phyloP scores from a whole-genome alignment of 306 rosid species.

The Alnus rubra region DNA sequence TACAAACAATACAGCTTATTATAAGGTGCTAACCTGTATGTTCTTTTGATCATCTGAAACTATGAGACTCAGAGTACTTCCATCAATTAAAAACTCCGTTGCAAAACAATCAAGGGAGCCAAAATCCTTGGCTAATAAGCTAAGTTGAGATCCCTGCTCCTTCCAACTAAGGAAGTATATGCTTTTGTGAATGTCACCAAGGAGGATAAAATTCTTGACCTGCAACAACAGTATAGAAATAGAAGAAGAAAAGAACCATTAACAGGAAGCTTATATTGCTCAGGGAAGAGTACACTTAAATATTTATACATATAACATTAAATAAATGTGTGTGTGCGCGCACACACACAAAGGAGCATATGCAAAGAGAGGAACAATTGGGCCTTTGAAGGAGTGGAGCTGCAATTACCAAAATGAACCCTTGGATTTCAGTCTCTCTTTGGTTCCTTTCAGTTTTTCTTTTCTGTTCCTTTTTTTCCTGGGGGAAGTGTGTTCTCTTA shows the following conservation, averaged over 20 bases:
- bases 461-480: not conserved
- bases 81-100: constrained; percentile 92
- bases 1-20: not conserved
- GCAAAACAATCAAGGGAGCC: constrained; percentile 90
- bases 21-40: constrained; percentile 34
- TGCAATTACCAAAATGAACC: not conserved
- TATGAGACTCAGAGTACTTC: constrained; percentile 89
- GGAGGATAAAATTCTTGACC: constrained; percentile 94
- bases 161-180: constrained; percentile 95
- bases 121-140: constrained; percentile 93
- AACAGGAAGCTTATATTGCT: constrained; percentile 13
- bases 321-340: too few species aligned
- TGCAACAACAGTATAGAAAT: constrained; percentile 36
- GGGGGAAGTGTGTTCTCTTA: too few species aligned
- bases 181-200: constrained; percentile 91
- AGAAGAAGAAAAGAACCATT: constrained; percentile 6
- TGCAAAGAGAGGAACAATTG: not conserved
- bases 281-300: not conserved
- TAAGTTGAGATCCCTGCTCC: constrained; percentile 97
- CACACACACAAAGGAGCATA: too few species aligned
- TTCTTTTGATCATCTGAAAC: constrained; percentile 85
- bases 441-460: not conserved
- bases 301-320: too few species aligned
- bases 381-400: not conserved
- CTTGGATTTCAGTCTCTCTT: not conserved